Evolutionary conservation across 345 rosid species (phyloP).

Genomic region (Bruguiera sexangula): DNA sequence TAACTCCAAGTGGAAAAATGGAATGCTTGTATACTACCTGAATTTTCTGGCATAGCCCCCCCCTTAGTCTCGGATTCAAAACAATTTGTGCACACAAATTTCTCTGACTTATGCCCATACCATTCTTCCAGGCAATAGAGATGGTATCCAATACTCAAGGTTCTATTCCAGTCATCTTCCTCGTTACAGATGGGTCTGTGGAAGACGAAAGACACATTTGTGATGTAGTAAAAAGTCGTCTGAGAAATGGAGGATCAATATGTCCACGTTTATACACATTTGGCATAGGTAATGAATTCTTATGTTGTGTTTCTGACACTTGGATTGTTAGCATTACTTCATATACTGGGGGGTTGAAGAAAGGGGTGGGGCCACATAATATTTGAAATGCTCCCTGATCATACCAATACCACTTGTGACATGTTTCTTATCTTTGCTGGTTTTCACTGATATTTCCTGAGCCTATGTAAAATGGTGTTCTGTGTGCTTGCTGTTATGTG

Average conservation of each 20-base stretch:
- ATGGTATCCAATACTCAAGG: slow-evolving; percentile 57
- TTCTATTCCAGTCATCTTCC: slow-evolving; percentile 73
- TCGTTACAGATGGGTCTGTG: slow-evolving; percentile 89
- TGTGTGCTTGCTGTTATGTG: background rate
- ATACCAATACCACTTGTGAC: no score
- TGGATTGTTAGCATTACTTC: background rate
- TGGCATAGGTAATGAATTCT: slow-evolving; percentile 63
- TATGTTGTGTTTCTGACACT: background rate
- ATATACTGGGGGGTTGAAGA: no score
- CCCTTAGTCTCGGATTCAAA: no score
- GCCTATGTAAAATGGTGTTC: background rate
- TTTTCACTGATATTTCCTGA: background rate
- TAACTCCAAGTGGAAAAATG: background rate
- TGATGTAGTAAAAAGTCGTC: slow-evolving; percentile 56
- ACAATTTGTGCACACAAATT: no score
- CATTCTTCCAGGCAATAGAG: slow-evolving; percentile 72
- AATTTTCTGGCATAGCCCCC: background rate
- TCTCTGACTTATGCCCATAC: background rate
- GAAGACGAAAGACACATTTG: slow-evolving; percentile 88
- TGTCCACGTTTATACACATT: slow-evolving; percentile 73
- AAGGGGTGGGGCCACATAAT: no score
- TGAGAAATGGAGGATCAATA: slow-evolving; percentile 44
- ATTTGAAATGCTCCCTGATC: background rate
- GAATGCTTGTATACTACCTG: background rate
- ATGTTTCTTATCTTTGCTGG: background rate